These are phyloP conservation scores for Rhododendron ovatum DNA, from an alignment of 148 eudicot species.

Conservation along the genomic window DNA sequence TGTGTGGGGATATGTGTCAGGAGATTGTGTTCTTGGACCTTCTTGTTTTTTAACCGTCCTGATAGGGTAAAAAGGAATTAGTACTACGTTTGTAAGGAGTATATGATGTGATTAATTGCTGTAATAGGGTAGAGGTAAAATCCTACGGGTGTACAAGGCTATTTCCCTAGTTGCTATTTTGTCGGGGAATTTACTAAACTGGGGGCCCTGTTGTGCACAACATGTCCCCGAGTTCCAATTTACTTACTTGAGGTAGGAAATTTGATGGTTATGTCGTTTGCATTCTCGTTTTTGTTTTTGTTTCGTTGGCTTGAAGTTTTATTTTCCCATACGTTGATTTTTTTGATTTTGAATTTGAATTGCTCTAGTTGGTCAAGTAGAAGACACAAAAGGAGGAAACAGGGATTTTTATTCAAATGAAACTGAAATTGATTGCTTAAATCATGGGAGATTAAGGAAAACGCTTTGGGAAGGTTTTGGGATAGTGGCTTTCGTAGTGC, in stretches of 20 bases:
- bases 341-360: neutral
- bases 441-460: neutral
- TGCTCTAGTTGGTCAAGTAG: neutral
- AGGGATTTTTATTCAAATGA: neutral
- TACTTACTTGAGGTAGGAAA: slow-evolving; percentile 10
- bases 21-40: neutral
- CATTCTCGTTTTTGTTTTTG: neutral
- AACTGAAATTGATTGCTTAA: neutral
- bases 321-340: neutral
- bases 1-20: neutral
- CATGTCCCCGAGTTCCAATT: neutral
- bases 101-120: neutral
- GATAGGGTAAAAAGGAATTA: neutral
- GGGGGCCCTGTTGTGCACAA: too few relatives aligned
- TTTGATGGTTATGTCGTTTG: neutral
- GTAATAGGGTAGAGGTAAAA: neutral
- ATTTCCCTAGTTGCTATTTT: slow-evolving; percentile 7
- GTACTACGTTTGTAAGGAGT: neutral
- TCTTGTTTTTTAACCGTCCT: neutral
- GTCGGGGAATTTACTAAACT: neutral
- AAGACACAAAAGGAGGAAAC: neutral
- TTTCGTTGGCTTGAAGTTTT: neutral
- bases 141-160: slow-evolving; percentile 8
- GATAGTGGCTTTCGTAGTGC: neutral
- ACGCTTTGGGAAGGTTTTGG: neutral